Percentiles rank a stretch among this genome's conserved stretches.
Evolutionary conservation across 2,329 filamentous ascomycete genomes (phyloP).

Genomic region (Diplodia scrobiculata): DNA sequence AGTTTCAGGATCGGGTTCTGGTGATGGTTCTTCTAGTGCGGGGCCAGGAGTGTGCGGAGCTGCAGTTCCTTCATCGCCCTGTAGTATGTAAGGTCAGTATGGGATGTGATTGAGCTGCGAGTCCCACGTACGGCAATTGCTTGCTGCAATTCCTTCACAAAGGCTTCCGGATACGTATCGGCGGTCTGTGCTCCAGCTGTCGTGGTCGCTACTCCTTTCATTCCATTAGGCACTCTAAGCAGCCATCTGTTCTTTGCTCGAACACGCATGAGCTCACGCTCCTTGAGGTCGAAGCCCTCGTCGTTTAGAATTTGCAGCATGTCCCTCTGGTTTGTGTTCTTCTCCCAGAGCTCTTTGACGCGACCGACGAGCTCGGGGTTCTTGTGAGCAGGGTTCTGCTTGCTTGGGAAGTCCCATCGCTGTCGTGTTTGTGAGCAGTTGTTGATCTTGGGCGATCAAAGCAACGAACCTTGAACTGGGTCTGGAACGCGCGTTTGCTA

Average conservation of each 20-base stretch:
- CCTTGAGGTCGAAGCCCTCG: constrained; percentile 73
- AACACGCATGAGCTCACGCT: constrained; percentile 69
- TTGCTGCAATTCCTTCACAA: constrained; percentile 24
- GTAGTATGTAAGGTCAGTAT: not conserved
- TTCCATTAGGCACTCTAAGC: constrained; percentile 63
- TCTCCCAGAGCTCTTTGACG: constrained; percentile 61
- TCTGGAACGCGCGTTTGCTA: constrained; percentile 73
- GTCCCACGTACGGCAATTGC: constrained; percentile 7
- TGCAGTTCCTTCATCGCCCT: not conserved
- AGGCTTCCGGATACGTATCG: constrained; percentile 7
- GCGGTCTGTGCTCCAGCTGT: not conserved
- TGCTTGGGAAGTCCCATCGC: constrained; percentile 76
- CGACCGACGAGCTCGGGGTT: constrained; percentile 67
- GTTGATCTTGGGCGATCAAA: not conserved
- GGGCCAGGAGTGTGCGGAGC: not conserved
- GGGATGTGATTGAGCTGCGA: not conserved
- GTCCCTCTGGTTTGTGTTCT: constrained; percentile 67
- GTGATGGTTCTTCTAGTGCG: constrained; percentile 14
- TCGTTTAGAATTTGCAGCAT: constrained; percentile 68
- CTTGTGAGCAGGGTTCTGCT: constrained; percentile 61
- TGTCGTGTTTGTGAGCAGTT: constrained; percentile 32
- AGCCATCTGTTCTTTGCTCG: constrained; percentile 69
- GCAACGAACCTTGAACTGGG: constrained; percentile 61
- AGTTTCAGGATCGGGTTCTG: constrained; percentile 51
- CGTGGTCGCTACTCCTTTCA: constrained; percentile 43